phyloP scores from a whole-genome alignment of 169 alveolate species.

The Plasmodium blacklocki region DNA sequence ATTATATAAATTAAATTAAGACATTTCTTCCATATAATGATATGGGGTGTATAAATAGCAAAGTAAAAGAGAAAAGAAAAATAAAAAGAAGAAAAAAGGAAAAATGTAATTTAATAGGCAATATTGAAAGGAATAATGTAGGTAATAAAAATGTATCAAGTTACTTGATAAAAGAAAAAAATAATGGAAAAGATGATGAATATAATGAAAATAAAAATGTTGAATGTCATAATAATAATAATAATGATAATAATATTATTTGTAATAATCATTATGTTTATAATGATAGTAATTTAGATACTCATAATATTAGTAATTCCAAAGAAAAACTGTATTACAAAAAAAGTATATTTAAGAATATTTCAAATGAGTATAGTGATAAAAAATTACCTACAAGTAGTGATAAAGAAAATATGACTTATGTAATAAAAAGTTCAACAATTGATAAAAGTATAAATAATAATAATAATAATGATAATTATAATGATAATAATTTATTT shows the following conservation, averaged over 20 bases:
- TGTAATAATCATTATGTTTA: too few relatives aligned
- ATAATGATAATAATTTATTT: background rate
- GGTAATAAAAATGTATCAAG: too few relatives aligned
- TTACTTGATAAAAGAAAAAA: too few relatives aligned
- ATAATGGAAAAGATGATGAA: too few relatives aligned
- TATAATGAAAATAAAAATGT: constrained; percentile 4
- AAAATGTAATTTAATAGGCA: background rate
- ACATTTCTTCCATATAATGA: constrained; percentile 37
- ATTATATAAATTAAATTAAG: background rate
- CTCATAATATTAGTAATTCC: too few relatives aligned
- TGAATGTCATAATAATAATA: background rate
- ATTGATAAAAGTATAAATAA: background rate
- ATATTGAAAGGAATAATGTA: background rate
- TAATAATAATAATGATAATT: background rate
- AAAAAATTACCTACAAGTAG: too few relatives aligned
- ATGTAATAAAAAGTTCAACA: background rate
- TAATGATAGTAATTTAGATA: too few relatives aligned
- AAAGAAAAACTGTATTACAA: too few relatives aligned
- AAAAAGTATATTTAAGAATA: too few relatives aligned
- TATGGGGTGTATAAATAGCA: constrained; percentile 76
- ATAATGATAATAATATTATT: background rate
- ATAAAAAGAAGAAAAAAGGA: background rate
- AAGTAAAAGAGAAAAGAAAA: constrained; percentile 45
- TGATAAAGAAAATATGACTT: too few relatives aligned
- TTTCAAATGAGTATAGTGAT: too few relatives aligned